A percentile compares a stretch with the other conserved stretches of the same genome.
Conservation (phyloP, 2,329 filamentous ascomycete species). For the Diplodia mutila region DNA sequence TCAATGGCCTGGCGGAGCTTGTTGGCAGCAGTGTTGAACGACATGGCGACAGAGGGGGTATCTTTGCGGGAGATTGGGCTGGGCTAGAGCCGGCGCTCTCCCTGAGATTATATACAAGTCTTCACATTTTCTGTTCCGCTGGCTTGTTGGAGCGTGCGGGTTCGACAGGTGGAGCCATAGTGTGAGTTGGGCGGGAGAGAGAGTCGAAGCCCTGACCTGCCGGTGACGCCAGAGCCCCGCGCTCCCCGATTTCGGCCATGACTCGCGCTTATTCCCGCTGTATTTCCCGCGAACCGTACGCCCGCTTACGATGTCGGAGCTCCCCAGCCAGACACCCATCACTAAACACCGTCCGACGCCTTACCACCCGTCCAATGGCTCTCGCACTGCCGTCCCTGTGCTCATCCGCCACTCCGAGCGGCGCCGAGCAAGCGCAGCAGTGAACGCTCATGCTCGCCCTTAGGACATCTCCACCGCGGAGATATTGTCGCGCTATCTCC, state of each 20-base stretch:
- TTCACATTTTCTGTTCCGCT: background rate
- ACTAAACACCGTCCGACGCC: background rate
- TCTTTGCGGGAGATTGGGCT: background rate
- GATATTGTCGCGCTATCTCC: slow-evolving; percentile 2
- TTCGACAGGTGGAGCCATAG: background rate
- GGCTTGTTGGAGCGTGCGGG: background rate
- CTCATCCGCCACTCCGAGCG: background rate
- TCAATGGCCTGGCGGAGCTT: slow-evolving; percentile 37
- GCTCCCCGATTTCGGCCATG: slow-evolving; percentile 7
- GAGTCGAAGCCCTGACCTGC: background rate
- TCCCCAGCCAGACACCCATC: background rate
- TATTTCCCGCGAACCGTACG: slow-evolving; percentile 10
- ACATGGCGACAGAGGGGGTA: background rate
- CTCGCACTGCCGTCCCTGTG: background rate
- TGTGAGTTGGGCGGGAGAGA: background rate
- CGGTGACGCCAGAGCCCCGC: slow-evolving; percentile 13
- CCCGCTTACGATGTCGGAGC: background rate
- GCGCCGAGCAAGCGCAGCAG: slow-evolving; percentile 3
- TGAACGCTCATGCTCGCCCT: background rate
- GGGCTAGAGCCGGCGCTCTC: background rate
- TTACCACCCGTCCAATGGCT: background rate
- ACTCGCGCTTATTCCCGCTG: slow-evolving; percentile 15
- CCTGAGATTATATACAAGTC: background rate
- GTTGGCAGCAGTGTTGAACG: slow-evolving; percentile 23
- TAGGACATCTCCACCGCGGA: background rate